These are phyloP conservation scores for Lophiotrema nucula DNA, from an alignment of 495 filamentous ascomycete genomes.

Conservation along the genomic window DNA sequence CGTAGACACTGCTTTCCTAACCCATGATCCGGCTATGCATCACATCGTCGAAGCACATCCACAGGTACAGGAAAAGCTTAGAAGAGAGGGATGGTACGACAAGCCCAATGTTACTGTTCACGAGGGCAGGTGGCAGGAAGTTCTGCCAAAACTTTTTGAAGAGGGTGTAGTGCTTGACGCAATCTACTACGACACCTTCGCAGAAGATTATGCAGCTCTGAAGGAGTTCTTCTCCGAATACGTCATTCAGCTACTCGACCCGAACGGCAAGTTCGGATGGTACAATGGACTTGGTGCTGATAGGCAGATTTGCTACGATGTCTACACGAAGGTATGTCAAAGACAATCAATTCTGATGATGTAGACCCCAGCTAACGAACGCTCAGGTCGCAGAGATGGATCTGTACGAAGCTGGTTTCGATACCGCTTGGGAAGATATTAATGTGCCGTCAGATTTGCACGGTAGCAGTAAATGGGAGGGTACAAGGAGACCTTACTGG, in stretches of 20 bases:
- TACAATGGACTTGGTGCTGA: constrained; percentile 96
- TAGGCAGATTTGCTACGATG: constrained; percentile 88
- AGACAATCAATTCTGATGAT: not conserved
- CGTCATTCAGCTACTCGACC: constrained; percentile 68
- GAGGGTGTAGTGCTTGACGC: constrained; percentile 70
- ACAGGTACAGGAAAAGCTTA: constrained; percentile 67
- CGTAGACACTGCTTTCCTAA: constrained; percentile 72
- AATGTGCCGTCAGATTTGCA: constrained; percentile 56
- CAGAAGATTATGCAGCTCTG: constrained; percentile 78
- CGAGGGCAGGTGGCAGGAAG: constrained; percentile 75
- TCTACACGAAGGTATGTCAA: constrained; percentile 74
- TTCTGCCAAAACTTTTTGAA: constrained; percentile 63
- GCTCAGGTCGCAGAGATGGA: constrained; percentile 78
- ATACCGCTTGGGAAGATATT: constrained; percentile 80
- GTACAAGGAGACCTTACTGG: constrained; percentile 85
- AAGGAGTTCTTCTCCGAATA: constrained; percentile 79
- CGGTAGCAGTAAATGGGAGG: constrained; percentile 71
- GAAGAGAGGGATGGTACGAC: constrained; percentile 55
- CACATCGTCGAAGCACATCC: constrained; percentile 49
- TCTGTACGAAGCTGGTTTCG: constrained; percentile 85
- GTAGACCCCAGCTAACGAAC: not conserved
- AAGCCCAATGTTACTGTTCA: constrained; percentile 61
- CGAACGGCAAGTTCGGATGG: constrained; percentile 75
- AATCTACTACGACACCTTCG: constrained; percentile 94
- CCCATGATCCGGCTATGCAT: constrained; percentile 60